Conservation (phyloP, 441 rosid species). For the Macaranga tanarius region DNA sequence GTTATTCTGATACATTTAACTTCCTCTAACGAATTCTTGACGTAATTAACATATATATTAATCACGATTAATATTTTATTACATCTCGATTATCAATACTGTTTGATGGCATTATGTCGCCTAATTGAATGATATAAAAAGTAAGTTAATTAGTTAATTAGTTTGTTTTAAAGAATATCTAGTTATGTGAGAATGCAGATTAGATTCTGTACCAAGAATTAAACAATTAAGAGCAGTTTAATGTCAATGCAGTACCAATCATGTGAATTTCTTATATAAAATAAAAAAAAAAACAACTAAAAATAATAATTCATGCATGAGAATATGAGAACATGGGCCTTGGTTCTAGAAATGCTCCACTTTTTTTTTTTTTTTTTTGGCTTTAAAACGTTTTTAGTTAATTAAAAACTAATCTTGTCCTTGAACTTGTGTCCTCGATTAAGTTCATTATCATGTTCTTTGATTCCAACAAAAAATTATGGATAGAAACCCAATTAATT, state of each 20-base stretch:
- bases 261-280: constrained; percentile 11
- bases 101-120: constrained; percentile 25
- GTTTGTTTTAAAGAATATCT: constrained; percentile 22
- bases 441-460: constrained; percentile 20
- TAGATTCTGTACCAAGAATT: constrained; percentile 35
- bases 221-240: not conserved
- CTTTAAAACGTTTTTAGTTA: not conserved
- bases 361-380: too few species aligned
- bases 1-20: constrained; percentile 15
- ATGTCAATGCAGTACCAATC: constrained; percentile 21
- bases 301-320: not conserved
- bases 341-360: constrained; percentile 18
- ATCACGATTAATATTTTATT: not conserved
- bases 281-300: not conserved
- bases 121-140: constrained; percentile 4
- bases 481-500: not conserved
- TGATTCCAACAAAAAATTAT: constrained; percentile 2
- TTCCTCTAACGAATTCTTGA: constrained; percentile 4
- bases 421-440: constrained; percentile 25
- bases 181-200: constrained; percentile 21
- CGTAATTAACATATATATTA: not conserved
- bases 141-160: constrained; percentile 26
- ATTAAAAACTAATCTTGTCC: not conserved
- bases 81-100: not conserved
- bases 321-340: constrained; percentile 36